Evolutionary conservation across 2,329 filamentous ascomycete genomes (phyloP).

Genomic region (Rhinocladiella mackenziei): DNA sequence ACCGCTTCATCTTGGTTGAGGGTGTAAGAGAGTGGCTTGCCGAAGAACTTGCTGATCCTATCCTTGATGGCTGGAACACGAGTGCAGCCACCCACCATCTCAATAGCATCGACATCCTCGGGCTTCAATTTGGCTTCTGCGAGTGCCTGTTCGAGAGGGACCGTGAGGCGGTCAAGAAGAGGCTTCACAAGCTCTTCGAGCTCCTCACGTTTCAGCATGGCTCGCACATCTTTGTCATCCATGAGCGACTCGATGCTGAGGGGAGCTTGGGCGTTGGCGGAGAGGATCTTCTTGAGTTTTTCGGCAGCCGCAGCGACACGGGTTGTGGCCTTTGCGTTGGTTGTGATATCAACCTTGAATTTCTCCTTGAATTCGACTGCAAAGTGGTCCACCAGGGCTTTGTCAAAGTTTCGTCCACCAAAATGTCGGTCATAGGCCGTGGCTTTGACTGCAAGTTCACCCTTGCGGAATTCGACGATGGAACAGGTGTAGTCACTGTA

Average conservation of each 20-base stretch:
- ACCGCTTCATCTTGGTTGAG: conserved; percentile 98
- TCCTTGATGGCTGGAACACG: conserved; percentile 93
- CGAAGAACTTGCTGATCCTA: conserved; percentile 82
- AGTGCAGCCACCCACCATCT: conserved; percentile 90
- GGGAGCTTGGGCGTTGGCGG: conserved; percentile 86
- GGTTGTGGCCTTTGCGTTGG: conserved; percentile 82
- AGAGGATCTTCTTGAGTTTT: conserved; percentile 98
- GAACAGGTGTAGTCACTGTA: conserved; percentile 94
- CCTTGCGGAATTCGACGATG: conserved; percentile 94
- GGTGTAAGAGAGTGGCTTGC: conserved; percentile 89
- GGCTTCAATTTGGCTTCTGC: conserved; percentile 86
- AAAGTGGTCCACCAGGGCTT: conserved; percentile 90
- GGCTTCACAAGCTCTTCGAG: conserved; percentile 87
- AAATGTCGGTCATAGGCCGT: conserved; percentile 94
- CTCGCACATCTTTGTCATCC: conserved; percentile 90
- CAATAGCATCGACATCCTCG: conserved; percentile 89
- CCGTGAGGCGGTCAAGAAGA: conserved; percentile 67
- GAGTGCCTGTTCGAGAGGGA: conserved; percentile 83
- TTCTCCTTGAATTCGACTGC: conserved; percentile 95
- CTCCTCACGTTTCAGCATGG: conserved; percentile 89
- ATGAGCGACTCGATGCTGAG: conserved; percentile 97
- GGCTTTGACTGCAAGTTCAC: conserved; percentile 87
- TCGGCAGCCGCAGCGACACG: conserved; percentile 85
- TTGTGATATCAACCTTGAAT: conserved; percentile 93
- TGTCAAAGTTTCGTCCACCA: conserved; percentile 95